Evolutionary conservation across 192 early-diverging fungal genomes (phyloP).

Genomic region (Coemansia sp.): DNA sequence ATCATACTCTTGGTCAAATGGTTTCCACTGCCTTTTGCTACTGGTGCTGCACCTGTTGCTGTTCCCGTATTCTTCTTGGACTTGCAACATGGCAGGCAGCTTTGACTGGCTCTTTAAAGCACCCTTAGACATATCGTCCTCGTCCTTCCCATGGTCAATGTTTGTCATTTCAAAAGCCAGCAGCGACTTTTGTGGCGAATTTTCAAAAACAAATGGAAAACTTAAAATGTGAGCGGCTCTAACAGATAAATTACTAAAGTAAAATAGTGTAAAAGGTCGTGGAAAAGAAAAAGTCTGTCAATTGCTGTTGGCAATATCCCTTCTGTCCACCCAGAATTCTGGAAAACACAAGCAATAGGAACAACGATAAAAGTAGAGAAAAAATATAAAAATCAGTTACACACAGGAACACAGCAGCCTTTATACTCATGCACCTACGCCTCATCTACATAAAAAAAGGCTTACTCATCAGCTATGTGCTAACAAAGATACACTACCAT

Average conservation of each 20-base stretch:
- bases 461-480: too few species aligned
- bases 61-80: background rate
- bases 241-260: background rate
- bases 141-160: background rate
- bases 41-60: background rate
- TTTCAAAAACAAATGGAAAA: background rate
- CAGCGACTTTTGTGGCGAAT: background rate
- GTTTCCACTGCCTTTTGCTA: background rate
- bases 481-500: too few species aligned
- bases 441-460: too few species aligned
- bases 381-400: background rate
- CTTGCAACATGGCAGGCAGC: background rate
- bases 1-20: background rate
- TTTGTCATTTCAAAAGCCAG: background rate
- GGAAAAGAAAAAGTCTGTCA: background rate
- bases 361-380: background rate
- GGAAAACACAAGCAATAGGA: background rate
- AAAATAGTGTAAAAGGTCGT: background rate
- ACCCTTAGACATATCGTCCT: background rate
- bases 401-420: too few species aligned
- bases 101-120: background rate
- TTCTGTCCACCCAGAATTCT: background rate
- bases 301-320: background rate
- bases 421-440: too few species aligned
- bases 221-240: background rate